Conservation (phyloP, 2,329 filamentous ascomycete genomes). For the Penicillium sp. region DNA sequence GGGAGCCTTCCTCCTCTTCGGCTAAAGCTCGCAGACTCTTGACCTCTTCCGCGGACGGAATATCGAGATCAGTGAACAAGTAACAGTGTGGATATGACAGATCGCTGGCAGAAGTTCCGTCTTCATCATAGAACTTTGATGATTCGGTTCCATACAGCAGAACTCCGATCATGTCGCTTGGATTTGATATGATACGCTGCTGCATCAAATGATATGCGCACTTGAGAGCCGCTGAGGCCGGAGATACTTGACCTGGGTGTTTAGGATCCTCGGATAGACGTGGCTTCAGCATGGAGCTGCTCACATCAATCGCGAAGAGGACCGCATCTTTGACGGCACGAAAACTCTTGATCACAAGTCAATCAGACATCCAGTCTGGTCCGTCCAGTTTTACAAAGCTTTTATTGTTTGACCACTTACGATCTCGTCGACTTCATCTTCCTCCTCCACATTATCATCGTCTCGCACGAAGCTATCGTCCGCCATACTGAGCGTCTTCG, state of each 20-base stretch:
- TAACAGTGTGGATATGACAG: constrained; percentile 86
- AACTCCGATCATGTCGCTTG: constrained; percentile 95
- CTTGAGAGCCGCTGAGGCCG: constrained; percentile 78
- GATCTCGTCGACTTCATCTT: constrained; percentile 44
- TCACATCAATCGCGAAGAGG: constrained; percentile 92
- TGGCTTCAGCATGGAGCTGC: constrained; percentile 71
- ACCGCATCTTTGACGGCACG: constrained; percentile 94
- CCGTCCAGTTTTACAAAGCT: neutral
- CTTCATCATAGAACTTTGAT: constrained; percentile 68
- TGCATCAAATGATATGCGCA: constrained; percentile 95
- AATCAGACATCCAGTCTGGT: constrained; percentile 1
- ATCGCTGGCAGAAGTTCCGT: constrained; percentile 50
- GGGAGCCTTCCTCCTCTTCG: constrained; percentile 68
- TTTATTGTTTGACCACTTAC: constrained; percentile 21
- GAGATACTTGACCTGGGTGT: constrained; percentile 71
- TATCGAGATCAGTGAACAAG: constrained; percentile 76
- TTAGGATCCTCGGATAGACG: constrained; percentile 62
- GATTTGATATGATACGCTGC: constrained; percentile 94
- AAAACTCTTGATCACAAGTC: constrained; percentile 57
- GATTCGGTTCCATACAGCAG: constrained; percentile 84
- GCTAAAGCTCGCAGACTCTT: constrained; percentile 69
- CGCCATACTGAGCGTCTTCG: constrained; percentile 25
- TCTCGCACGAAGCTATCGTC: constrained; percentile 34
- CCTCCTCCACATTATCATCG: constrained; percentile 40
- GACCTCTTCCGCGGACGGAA: constrained; percentile 82